Percentiles rank a stretch among this genome's conserved stretches.
phyloP scores from a whole-genome alignment of 306 rosid species.

The Casuarina equisetifolia region DNA sequence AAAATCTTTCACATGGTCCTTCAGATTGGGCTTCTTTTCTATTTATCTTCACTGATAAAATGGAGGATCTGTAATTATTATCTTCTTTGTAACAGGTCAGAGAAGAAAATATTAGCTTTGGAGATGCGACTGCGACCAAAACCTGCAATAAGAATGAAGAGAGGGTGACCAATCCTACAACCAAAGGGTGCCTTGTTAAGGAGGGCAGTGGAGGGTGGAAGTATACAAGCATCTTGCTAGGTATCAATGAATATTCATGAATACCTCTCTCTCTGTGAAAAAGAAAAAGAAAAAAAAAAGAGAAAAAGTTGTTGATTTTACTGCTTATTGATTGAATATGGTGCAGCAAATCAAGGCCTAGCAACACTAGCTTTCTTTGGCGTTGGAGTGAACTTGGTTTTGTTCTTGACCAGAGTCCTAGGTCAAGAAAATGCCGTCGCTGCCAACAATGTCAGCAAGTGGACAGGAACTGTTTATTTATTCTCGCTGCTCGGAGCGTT shows the following conservation, averaged over 20 bases:
- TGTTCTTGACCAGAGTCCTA: constrained; percentile 57
- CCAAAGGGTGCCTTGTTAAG: not conserved
- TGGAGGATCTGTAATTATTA: not conserved
- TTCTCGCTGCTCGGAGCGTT: constrained; percentile 58
- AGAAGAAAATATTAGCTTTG: constrained; percentile 23
- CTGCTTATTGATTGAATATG: not conserved
- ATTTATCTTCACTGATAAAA: no score
- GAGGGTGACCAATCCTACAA: not conserved
- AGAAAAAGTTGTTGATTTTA: not conserved
- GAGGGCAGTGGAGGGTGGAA: constrained; percentile 44
- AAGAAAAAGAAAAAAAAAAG: no score
- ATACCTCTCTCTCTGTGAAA: not conserved
- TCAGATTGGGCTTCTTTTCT: not conserved
- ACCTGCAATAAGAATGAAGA: constrained; percentile 15
- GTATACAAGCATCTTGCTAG: constrained; percentile 42
- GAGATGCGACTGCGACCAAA: constrained; percentile 23
- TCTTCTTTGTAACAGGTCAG: constrained; percentile 23
- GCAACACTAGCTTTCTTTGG: constrained; percentile 67
- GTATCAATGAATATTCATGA: constrained; percentile 24
- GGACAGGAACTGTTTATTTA: constrained; percentile 63
- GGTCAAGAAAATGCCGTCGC: constrained; percentile 46
- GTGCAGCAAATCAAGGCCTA: constrained; percentile 57
- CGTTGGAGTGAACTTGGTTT: constrained; percentile 60
- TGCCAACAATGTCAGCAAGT: constrained; percentile 54
- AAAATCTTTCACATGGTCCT: not conserved